These are phyloP conservation scores for Ceratocystis diversiconidia DNA, from an alignment of 2,329 filamentous ascomycete species.

Conservation along the genomic window DNA sequence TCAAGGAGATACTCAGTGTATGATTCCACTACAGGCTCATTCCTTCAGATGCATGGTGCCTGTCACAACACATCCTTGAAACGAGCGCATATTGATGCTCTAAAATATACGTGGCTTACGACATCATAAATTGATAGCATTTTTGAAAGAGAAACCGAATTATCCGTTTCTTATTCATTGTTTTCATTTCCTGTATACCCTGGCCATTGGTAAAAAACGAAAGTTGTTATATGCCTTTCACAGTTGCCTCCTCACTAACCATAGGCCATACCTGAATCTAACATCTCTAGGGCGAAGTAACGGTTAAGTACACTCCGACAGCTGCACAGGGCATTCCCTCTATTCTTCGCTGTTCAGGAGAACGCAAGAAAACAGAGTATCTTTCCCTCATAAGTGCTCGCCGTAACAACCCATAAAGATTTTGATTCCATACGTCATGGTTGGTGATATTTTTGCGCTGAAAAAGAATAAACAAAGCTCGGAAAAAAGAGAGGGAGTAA, in stretches of 20 bases:
- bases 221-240: not conserved
- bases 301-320: slow-evolving; percentile 78
- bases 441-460: slow-evolving; percentile 13
- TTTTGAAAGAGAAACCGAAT: not conserved
- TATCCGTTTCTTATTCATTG: not conserved
- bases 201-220: slow-evolving; percentile 7
- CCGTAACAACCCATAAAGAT: slow-evolving; percentile 35
- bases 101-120: not conserved
- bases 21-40: not conserved
- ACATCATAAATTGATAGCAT: not conserved
- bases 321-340: slow-evolving; percentile 98
- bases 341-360: slow-evolving; percentile 22
- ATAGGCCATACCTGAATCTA: not conserved
- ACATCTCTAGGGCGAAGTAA: slow-evolving; percentile 45
- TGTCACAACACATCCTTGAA: not conserved
- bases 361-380: slow-evolving; percentile 48
- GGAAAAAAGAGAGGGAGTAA: slow-evolving; percentile 9
- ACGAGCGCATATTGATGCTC: not conserved
- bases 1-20: not conserved
- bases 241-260: not conserved
- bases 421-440: slow-evolving; percentile 20
- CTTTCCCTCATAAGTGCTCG: slow-evolving; percentile 98
- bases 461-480: slow-evolving; percentile 10
- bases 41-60: not conserved
- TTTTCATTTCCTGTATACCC: slow-evolving; percentile 7